Conservation (phyloP, 441 rosid species). For the Corymbia calophylla region DNA sequence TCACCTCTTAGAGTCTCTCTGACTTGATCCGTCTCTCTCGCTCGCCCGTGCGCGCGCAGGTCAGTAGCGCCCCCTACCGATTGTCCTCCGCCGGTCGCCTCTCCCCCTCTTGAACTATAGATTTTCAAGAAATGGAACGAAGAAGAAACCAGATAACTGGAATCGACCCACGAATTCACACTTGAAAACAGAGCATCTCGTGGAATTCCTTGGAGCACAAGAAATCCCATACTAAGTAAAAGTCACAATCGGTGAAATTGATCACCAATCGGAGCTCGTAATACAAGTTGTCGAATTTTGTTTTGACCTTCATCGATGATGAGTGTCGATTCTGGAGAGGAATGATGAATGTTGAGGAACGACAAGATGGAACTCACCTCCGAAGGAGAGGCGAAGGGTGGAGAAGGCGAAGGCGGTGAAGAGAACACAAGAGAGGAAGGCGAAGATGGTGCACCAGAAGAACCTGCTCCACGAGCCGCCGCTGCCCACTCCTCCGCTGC, state of each 20-base stretch:
- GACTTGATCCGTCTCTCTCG: too few relatives aligned
- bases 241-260: not conserved
- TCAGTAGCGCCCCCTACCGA: too few relatives aligned
- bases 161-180: not conserved
- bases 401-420: constrained; percentile 37
- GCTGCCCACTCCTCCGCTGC: not conserved
- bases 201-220: not conserved
- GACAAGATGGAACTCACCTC: constrained; percentile 29
- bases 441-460: constrained; percentile 47
- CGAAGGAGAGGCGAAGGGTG: constrained; percentile 30
- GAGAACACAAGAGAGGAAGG: constrained; percentile 38
- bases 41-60: too few relatives aligned
- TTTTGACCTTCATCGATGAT: not conserved
- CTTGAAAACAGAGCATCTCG: not conserved
- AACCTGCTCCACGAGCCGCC: constrained; percentile 35
- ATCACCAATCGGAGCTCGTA: not conserved
- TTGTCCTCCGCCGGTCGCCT: too few relatives aligned
- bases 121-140: not conserved
- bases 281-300: not conserved
- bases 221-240: not conserved
- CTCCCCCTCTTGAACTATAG: too few relatives aligned
- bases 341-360: not conserved
- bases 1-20: too few relatives aligned
- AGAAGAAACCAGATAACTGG: not conserved
- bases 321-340: not conserved